These are phyloP conservation scores for Astrocystis sublimbata DNA, from an alignment of 495 filamentous ascomycete species.

Conservation along the genomic window DNA sequence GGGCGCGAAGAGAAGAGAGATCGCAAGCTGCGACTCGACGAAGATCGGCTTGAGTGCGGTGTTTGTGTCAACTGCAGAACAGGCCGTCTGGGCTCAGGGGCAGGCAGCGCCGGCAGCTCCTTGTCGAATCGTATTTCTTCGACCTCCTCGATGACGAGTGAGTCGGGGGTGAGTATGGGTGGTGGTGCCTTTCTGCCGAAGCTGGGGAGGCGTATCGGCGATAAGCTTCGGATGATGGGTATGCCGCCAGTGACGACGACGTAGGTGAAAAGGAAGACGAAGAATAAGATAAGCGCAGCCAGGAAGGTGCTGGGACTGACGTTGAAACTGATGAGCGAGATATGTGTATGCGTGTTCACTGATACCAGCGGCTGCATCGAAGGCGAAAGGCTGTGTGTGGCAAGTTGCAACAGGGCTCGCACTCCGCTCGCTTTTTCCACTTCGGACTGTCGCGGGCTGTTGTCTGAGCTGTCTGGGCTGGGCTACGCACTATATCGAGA, in stretches of 20 bases:
- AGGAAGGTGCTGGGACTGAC: constrained; percentile 57
- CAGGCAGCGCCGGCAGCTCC: constrained; percentile 26
- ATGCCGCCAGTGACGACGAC: constrained; percentile 39
- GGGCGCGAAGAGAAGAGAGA: constrained; percentile 32
- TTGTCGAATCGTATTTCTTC: constrained; percentile 19
- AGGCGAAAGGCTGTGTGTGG: constrained; percentile 5
- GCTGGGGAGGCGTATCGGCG: constrained; percentile 25
- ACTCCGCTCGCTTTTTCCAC: not conserved
- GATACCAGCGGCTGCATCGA: constrained; percentile 53
- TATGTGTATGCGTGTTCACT: constrained; percentile 54
- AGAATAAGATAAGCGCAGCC: constrained; percentile 48
- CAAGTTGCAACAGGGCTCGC: not conserved
- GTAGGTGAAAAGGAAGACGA: constrained; percentile 54
- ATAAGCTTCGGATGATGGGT: constrained; percentile 18
- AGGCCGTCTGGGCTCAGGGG: constrained; percentile 36
- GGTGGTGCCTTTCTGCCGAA: constrained; percentile 20
- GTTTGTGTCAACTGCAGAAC: constrained; percentile 26
- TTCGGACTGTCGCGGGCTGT: not conserved
- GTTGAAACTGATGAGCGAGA: constrained; percentile 51
- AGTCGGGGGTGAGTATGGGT: constrained; percentile 8
- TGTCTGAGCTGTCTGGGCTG: not conserved
- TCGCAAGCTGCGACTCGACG: constrained; percentile 26
- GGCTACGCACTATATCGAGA: not conserved
- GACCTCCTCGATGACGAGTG: constrained; percentile 22
- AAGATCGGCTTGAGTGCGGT: constrained; percentile 13